Evolutionary conservation across 1,284 basidiomycete genomes (phyloP), one percentile per base, ranked within the genome.

Genomic region (Ustilago loliicola): DNA sequence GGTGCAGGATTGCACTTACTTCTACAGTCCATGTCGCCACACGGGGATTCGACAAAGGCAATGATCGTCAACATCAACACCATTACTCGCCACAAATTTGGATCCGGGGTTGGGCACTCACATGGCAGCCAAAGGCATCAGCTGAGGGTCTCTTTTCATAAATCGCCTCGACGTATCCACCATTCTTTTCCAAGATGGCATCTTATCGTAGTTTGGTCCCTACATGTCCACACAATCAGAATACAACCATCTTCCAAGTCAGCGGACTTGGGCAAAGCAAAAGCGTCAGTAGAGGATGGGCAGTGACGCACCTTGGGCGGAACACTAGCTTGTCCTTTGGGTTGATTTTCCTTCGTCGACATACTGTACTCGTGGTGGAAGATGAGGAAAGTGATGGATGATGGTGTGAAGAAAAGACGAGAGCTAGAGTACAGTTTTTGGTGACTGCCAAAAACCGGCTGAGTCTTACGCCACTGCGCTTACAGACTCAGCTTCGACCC

Each of bases 121-220:
- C 66, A 73, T 51, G n/a, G 51, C 45, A 10, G 61, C 66, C 27
- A 75, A 50, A 38, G 72, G 67, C 19, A 52, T 57, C 52, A 75
- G 54, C 25, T 75, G 72, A 15, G 72, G 72, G 56, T 75, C 72
- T 9, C 67, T 60, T 48, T 64, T 63, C 32, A 70, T 51, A 25
- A 75, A 75, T 7, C 72, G 55, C 25, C 38, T 52, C n/a, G 57
- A 57, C 1, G 66, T 75, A 7, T 57, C 53, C 7, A 38, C 19
- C 48, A 61, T 11, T 6, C 50, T 32, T 19, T 55, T 74, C 54
- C 51, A 66, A 3, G 40, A 11, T 6, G 66, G 66, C 59, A 59
- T 32, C 42, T 69, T 55, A 29, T 66, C 72, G 51, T 68, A 52
- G 48, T 66, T 66, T 6, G 58, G 58, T 0, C 58, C 59, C 72